These are phyloP conservation scores for Chalaropsis ovoidea DNA, from an alignment of 2,329 filamentous ascomycete species.

Conservation along the genomic window DNA sequence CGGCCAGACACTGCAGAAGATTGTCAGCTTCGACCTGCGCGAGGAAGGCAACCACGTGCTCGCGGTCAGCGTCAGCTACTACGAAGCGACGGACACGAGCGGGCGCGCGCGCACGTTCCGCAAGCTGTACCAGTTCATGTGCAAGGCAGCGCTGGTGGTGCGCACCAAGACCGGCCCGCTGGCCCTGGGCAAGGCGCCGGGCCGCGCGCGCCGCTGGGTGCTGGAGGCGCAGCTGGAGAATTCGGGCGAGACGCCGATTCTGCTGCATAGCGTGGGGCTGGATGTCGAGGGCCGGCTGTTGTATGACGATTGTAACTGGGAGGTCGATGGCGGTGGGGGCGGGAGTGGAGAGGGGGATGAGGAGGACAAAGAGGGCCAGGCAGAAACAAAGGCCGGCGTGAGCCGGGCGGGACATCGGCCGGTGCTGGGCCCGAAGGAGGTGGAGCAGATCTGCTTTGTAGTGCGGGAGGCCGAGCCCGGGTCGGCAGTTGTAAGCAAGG, in stretches of 20 bases:
- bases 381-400: neutral
- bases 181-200: constrained; percentile 28
- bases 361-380: neutral
- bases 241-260: constrained; percentile 71
- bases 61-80: constrained; percentile 88
- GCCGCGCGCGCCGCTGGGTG: constrained; percentile 48
- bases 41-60: constrained; percentile 92
- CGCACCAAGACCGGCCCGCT: constrained; percentile 74
- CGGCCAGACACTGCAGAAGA: constrained; percentile 64
- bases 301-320: constrained; percentile 50
- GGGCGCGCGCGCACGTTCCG: constrained; percentile 74
- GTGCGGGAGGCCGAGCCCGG: constrained; percentile 39
- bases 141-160: constrained; percentile 80
- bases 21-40: constrained; percentile 77
- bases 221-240: constrained; percentile 95
- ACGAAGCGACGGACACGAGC: constrained; percentile 64
- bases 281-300: constrained; percentile 43
- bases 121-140: constrained; percentile 94
- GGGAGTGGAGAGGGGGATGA: too few species aligned
- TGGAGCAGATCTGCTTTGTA: constrained; percentile 57
- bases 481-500: constrained; percentile 36
- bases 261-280: constrained; percentile 57
- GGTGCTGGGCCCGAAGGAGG: constrained; percentile 51
- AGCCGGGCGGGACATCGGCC: constrained; percentile 36
- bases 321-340: constrained; percentile 31